Evolutionary conservation across 2,329 filamentous ascomycete genomes (phyloP).

Genomic region (Penicillium thymicola): DNA sequence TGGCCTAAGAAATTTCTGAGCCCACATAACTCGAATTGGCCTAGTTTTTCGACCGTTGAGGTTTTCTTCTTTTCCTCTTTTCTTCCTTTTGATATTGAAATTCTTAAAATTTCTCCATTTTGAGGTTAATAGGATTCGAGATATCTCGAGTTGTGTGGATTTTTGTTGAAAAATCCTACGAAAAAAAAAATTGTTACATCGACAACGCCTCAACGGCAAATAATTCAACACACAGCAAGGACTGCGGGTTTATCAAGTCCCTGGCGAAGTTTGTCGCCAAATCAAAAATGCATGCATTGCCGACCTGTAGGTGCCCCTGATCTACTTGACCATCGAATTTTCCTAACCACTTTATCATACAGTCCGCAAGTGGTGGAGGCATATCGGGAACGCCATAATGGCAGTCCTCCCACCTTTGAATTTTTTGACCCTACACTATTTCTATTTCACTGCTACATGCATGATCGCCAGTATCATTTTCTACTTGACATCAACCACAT

Average conservation of each 20-base stretch:
- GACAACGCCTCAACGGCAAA: background rate
- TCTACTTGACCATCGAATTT: background rate
- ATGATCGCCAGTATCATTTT: slow-evolving; percentile 60
- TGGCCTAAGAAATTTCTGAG: background rate
- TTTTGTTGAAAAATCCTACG: background rate
- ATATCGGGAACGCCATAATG: slow-evolving; percentile 23
- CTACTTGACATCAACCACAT: slow-evolving; percentile 52
- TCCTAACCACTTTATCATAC: background rate
- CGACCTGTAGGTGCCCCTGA: slow-evolving; percentile 8
- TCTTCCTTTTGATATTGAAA: background rate
- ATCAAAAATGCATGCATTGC: background rate
- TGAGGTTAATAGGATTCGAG: background rate
- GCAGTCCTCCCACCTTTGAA: slow-evolving; percentile 46
- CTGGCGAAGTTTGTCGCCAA: background rate
- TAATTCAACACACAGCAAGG: background rate
- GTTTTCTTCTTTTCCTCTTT: background rate
- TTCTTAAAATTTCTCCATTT: background rate
- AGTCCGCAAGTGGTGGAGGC: slow-evolving; percentile 22
- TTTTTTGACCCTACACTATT: slow-evolving; percentile 64
- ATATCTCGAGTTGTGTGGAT: background rate
- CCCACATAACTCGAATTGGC: background rate
- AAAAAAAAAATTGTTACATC: background rate
- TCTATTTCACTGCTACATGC: slow-evolving; percentile 60
- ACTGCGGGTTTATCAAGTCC: background rate
- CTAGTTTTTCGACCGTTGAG: background rate